Evolutionary conservation across 2,329 filamentous ascomycete species (phyloP).

Genomic region (Cladosporium sp.): DNA sequence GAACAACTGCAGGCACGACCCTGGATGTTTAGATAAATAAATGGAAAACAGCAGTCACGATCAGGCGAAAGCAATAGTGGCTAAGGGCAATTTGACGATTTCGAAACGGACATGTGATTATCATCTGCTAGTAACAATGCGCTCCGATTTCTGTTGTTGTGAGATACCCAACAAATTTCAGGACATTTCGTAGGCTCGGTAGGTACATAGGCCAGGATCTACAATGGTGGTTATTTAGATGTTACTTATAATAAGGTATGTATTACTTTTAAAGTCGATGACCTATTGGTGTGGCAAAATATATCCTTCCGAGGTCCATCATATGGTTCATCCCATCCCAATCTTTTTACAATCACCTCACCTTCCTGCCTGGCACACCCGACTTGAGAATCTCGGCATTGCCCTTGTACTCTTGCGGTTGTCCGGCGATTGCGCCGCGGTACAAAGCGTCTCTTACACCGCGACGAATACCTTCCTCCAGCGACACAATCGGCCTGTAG

Average conservation of each 20-base stretch:
- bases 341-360: neutral
- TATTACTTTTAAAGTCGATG: neutral
- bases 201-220: no score
- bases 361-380: constrained; percentile 19
- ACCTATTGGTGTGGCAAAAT: neutral
- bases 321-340: neutral
- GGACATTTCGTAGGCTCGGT: no score
- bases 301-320: neutral
- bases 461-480: constrained; percentile 63
- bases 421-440: constrained; percentile 38
- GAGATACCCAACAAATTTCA: neutral
- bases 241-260: neutral
- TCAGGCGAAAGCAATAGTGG: neutral
- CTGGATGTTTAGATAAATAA: neutral
- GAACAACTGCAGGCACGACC: neutral
- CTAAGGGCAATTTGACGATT: no score
- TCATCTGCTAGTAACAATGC: no score
- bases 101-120: no score
- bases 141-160: no score
- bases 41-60: neutral
- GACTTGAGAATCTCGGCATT: constrained; percentile 26
- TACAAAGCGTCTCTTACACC: constrained; percentile 47
- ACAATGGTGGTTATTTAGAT: neutral
- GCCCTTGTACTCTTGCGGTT: constrained; percentile 38
- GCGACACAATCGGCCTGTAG: constrained; percentile 66